These are phyloP conservation scores for Pyrus hybrid DNA, from an alignment of 331 rosid genomes.

Conservation along the genomic window DNA sequence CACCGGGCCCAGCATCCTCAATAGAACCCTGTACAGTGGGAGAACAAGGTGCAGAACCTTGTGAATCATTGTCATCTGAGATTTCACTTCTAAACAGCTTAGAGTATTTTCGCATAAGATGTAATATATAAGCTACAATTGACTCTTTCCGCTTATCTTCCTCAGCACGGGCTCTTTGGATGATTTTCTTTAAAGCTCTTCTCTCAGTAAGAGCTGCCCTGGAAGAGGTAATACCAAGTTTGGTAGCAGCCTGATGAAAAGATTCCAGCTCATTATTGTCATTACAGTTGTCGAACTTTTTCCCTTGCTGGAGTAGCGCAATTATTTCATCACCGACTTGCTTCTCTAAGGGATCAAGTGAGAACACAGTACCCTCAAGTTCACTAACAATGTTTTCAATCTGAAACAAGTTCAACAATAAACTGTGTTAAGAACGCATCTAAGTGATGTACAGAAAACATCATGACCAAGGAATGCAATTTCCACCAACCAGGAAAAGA, in stretches of 20 bases:
- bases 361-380: slow-evolving; percentile 44
- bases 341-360: slow-evolving; percentile 75
- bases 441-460: background rate
- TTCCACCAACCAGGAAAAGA: background rate
- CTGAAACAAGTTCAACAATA: slow-evolving; percentile 26
- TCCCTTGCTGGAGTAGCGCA: slow-evolving; percentile 74
- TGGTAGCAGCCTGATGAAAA: slow-evolving; percentile 81
- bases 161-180: slow-evolving; percentile 82
- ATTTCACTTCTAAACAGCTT: slow-evolving; percentile 78
- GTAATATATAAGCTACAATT: slow-evolving; percentile 78
- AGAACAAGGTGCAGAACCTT: slow-evolving; percentile 92
- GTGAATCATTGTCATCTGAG: slow-evolving; percentile 83
- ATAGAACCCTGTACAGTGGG: slow-evolving; percentile 58
- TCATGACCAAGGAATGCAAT: background rate
- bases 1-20: slow-evolving; percentile 32
- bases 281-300: slow-evolving; percentile 47
- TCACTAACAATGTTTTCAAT: slow-evolving; percentile 53
- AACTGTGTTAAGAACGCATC: slow-evolving; percentile 9
- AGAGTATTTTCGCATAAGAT: slow-evolving; percentile 92
- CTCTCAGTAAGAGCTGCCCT: slow-evolving; percentile 87
- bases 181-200: slow-evolving; percentile 79
- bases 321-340: slow-evolving; percentile 75
- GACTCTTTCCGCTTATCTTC: slow-evolving; percentile 92
- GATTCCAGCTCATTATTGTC: slow-evolving; percentile 74
- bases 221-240: slow-evolving; percentile 85